Conservation (phyloP, 441 rosid genomes). For the Adansonia rubrostipa region DNA sequence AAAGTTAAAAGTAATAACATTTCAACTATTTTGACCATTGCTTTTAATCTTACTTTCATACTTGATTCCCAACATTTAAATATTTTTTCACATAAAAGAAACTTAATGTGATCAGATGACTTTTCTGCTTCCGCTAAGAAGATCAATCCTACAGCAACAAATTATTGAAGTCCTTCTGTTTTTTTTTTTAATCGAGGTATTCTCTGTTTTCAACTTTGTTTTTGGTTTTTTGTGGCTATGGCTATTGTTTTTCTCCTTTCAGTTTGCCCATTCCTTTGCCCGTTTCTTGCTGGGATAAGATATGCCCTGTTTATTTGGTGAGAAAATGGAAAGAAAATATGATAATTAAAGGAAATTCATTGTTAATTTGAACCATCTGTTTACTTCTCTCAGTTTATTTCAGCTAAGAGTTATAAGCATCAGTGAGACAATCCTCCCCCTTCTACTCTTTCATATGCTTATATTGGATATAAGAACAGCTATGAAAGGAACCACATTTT, state of each 20-base stretch:
- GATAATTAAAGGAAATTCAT: not conserved
- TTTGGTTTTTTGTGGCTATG: constrained; percentile 12
- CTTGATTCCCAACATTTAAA: too few relatives aligned
- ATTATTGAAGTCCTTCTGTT: not conserved
- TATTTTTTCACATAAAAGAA: not conserved
- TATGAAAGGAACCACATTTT: not conserved
- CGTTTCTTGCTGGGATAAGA: not conserved
- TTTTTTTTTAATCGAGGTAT: constrained; percentile 17
- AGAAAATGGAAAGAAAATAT: not conserved
- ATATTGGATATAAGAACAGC: not conserved
- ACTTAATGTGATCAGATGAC: not conserved
- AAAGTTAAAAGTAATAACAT: too few relatives aligned
- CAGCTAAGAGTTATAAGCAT: not conserved
- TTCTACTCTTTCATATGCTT: constrained; percentile 5
- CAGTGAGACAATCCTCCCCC: not conserved
- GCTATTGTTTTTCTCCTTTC: not conserved
- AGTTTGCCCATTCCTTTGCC: not conserved
- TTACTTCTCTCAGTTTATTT: not conserved
- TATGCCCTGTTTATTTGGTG: not conserved
- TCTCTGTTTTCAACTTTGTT: not conserved
- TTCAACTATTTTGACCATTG: constrained; percentile 5
- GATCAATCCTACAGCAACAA: constrained; percentile 15
- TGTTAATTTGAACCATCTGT: not conserved
- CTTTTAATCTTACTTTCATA: too few relatives aligned
- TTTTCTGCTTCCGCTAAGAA: constrained; percentile 13